Base-by-base conservation (phyloP, 2,329 filamentous ascomycete genomes). In the Myriosclerotinia curreyana region DNA sequence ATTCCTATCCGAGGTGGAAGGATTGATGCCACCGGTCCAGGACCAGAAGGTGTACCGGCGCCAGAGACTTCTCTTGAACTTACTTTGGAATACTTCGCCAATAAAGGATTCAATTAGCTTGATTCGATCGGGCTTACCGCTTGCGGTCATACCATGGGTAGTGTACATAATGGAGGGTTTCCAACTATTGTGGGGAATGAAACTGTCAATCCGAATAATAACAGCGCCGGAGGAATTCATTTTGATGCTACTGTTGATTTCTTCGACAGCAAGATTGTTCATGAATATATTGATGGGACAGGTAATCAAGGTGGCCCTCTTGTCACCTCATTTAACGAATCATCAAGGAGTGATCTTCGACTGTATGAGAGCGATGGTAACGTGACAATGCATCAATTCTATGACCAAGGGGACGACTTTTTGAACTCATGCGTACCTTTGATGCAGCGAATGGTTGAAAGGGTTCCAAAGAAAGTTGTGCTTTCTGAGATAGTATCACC, bases 391-490 rank as follows among this genome's bases (percentile, higher is more conserved):
- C 72, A 71, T 9, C 73, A 77, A 2, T 71, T 87, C 75, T 71
- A 77, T 5, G 76, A 80, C 51, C 70, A 77, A 0, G 71, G 77
- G 0, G 68, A 75, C 0, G 74, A 71, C 11, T 86, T 84, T 74
- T 72, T 75, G 28, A 75, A 71, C 40, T 76, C 77, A 25, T 87
- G 85, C 72, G 75, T 77, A 66, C 75, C 70, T 9, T 76, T 86
- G 5, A 74, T 87, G 40, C 80, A 83, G 71, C 82, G 81, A 69
- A 82, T 87, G 83, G 82, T 86, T 65, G 82, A 87, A 14, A 79
- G 81, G 2, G 83, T 86, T 0, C 84, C 84, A 1, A 71, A 73
- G 2, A 76, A 76, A 2, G 81, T 85, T 9, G 74, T 75, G 0
- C 78, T 87, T 4, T 79, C 80, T 0, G 80, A 81, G 40, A 77